Base-by-base conservation (phyloP, 1,139 yeast genomes). In the Kodamaea alishanica region DNA sequence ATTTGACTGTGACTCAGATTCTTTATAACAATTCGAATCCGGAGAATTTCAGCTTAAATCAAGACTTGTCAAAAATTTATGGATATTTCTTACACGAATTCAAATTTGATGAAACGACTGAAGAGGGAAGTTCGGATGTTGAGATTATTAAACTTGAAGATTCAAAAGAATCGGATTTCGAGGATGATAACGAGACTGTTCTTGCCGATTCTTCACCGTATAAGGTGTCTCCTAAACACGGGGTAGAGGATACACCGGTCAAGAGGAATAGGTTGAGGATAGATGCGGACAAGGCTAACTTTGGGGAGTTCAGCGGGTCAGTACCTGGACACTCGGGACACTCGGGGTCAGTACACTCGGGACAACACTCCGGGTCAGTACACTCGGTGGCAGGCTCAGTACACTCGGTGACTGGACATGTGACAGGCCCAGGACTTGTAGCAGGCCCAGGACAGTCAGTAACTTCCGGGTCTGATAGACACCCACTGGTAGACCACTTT, bases 181-280 rank as follows among this genome's bases (percentile, higher is more conserved):
- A 51, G n/a, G 73, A 67, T 43, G 73, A 68, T 33, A 67, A 67
- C 46, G 73, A 62, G 35, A 68, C 73, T 1, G 70, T 65, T 1
- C 33, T 65, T n/a, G 73, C 72, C 1, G 63, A 60, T 39, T 67
- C 73, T 1, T 67, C 73, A 3, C 74, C 73, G 1, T 52, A 46
- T 9, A 61, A 59, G 41, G 38, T 42, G 5, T 49, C 58, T 22
- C 55, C 57, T 3, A 15, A 54, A 52, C 33, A 58, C 52, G 30
- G 32, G 36, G 24, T 36, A 32, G 35, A 42, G 12, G 42, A 41
- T 8, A 41, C 51, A 8, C 48, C 52, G 8, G 33, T 42, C 32
- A 32, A 33, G 24, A 42, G 45, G 9, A 33, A 33, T 11, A 43
- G 44, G 2, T 44, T 59, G 20, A 50, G 46, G 28, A 51, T 61